These are phyloP conservation scores for Apiotrichum mycotoxinovorans DNA, from an alignment of 1,284 basidiomycete genomes.

Conservation along the genomic window DNA sequence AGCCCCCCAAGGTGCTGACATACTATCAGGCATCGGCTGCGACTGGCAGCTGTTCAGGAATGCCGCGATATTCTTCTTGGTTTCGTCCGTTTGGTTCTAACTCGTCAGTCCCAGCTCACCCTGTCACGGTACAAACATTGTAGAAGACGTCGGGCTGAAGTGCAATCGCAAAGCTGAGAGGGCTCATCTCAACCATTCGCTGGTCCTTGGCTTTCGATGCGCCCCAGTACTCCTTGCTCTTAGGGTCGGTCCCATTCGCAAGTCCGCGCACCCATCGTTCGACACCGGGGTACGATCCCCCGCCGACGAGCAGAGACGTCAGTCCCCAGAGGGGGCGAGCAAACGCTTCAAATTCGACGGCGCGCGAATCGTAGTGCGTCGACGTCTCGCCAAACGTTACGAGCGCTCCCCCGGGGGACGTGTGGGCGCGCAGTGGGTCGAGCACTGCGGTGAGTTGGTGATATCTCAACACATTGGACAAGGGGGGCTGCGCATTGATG, in stretches of 20 bases:
- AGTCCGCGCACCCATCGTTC: slow-evolving; percentile 64
- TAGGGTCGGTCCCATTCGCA: slow-evolving; percentile 63
- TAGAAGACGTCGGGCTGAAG: slow-evolving; percentile 64
- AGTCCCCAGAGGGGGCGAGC: slow-evolving; percentile 73
- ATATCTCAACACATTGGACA: too few species aligned
- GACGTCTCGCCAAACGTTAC: slow-evolving; percentile 68
- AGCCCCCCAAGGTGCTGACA: slow-evolving; percentile 12
- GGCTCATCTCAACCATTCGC: slow-evolving; percentile 75
- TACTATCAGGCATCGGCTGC: slow-evolving; percentile 56
- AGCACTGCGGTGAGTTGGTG: slow-evolving; percentile 55
- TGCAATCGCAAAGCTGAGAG: slow-evolving; percentile 67
- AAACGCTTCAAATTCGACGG: slow-evolving; percentile 71
- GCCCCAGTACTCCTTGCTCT: slow-evolving; percentile 69
- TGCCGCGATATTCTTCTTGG: slow-evolving; percentile 59
- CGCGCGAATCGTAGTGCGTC: slow-evolving; percentile 69
- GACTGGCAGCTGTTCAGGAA: slow-evolving; percentile 73
- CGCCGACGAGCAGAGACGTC: slow-evolving; percentile 63
- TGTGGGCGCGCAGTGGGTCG: slow-evolving; percentile 64
- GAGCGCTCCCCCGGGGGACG: slow-evolving; percentile 67
- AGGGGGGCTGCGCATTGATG: too few species aligned
- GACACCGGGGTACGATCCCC: slow-evolving; percentile 57
- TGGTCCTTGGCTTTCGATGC: slow-evolving; percentile 70
- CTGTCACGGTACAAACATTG: slow-evolving; percentile 51
- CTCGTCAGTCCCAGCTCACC: neutral
- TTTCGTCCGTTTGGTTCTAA: slow-evolving; percentile 55